These are phyloP conservation scores for Blastobotrys ciferrii DNA, from an alignment of 1,139 yeast genomes.

Conservation along the genomic window DNA sequence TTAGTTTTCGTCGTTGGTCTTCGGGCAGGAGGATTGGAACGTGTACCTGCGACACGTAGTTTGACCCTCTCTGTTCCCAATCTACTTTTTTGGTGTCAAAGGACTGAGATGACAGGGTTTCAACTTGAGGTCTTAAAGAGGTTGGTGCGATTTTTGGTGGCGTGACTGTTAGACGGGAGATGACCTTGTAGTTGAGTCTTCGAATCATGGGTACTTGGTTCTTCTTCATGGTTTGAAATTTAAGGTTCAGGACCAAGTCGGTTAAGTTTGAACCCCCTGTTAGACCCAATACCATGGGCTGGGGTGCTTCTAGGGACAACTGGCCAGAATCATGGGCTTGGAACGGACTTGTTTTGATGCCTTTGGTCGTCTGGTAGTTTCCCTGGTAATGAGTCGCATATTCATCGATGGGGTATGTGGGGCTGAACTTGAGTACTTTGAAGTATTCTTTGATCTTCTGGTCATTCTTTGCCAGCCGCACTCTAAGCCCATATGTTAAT, in stretches of 20 bases:
- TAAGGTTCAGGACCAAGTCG: not conserved
- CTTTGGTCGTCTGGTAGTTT: not conserved
- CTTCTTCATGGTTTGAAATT: not conserved
- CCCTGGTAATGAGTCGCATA: not conserved
- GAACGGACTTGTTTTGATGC: not conserved
- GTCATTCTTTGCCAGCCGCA: not conserved
- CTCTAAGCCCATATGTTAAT: conserved; percentile 1
- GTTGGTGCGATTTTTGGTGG: not conserved
- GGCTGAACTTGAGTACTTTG: not conserved
- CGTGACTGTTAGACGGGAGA: not conserved
- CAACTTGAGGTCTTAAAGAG: not conserved
- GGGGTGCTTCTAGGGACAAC: not conserved
- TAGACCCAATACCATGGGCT: not conserved
- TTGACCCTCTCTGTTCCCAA: not conserved
- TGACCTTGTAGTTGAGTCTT: not conserved
- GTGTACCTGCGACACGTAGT: not conserved
- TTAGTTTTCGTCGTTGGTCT: not conserved
- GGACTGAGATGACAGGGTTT: conserved; percentile 3
- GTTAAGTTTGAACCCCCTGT: not conserved
- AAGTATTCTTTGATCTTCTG: not conserved
- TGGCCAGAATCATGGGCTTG: not conserved
- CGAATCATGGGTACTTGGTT: not conserved
- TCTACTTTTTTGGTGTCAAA: conserved; percentile 4
- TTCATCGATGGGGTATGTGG: conserved; percentile 3
- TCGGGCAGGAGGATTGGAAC: not conserved